These are phyloP conservation scores for cucumber (Cucumis sativus) DNA, from an alignment of 306 rosid genomes.

Conservation along the genomic window Cucumber_9930_V3 NC_026655.2:23660501-23661000, in stretches of 20 bases:
- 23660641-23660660: not conserved
- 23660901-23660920: no score
- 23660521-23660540: no score
- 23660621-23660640: not conserved
- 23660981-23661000: no score
- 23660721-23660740: not conserved
- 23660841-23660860: not conserved
- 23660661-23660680: not conserved
- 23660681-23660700: not conserved
- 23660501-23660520: no score
- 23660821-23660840: conserved; percentile 1
- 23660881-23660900: no score
- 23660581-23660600: not conserved
- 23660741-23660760: conserved; percentile 4
- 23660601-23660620: not conserved
- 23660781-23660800: not conserved
- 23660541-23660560: no score
- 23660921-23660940: no score
- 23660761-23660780: not conserved
- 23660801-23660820: not conserved
- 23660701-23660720: not conserved
- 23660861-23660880: not conserved
- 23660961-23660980: no score
- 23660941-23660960: no score
- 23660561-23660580: not conserved